Evolutionary conservation across 1,139 yeast genomes (phyloP).

Genomic region (Williopsis jadinii): DNA sequence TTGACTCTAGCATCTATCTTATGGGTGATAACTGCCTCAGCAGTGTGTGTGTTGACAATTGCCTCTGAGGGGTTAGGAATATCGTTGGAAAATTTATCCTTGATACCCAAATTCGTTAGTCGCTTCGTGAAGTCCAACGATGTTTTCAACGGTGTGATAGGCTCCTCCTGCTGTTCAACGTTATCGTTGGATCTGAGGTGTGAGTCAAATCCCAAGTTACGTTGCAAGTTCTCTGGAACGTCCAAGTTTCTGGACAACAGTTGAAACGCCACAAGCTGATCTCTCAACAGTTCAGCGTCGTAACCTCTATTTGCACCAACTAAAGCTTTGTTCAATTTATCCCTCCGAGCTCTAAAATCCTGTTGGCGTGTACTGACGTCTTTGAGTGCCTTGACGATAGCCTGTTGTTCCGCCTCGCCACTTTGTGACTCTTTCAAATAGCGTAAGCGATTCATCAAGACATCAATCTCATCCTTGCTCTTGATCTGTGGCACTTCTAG

Average conservation of each 20-base stretch:
- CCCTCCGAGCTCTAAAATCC: slow-evolving; percentile 27
- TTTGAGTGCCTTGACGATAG: slow-evolving; percentile 28
- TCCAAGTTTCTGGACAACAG: slow-evolving; percentile 72
- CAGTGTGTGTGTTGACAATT: slow-evolving; percentile 26
- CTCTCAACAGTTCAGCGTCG: slow-evolving; percentile 48
- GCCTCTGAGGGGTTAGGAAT: slow-evolving; percentile 3
- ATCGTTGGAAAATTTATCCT: slow-evolving; percentile 24
- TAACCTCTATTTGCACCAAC: slow-evolving; percentile 8
- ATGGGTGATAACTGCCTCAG: slow-evolving; percentile 46
- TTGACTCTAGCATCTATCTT: slow-evolving; percentile 63
- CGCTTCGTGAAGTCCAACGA: slow-evolving; percentile 27
- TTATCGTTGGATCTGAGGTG: background rate
- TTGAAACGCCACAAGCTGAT: slow-evolving; percentile 73
- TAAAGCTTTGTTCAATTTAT: slow-evolving; percentile 20
- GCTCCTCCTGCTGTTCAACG: background rate
- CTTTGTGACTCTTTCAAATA: slow-evolving; percentile 11
- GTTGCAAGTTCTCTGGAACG: slow-evolving; percentile 42
- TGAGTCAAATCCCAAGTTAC: slow-evolving; percentile 7
- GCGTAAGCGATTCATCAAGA: slow-evolving; percentile 18
- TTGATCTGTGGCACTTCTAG: slow-evolving; percentile 6
- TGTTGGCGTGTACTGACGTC: slow-evolving; percentile 31
- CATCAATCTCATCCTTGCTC: slow-evolving; percentile 17
- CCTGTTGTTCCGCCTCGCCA: slow-evolving; percentile 18
- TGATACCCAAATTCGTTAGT: slow-evolving; percentile 27
- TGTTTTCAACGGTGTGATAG: slow-evolving; percentile 23